Evolutionary conservation across 1,139 yeast genomes (phyloP).

Genomic region (Trichomonascaceae sp.): DNA sequence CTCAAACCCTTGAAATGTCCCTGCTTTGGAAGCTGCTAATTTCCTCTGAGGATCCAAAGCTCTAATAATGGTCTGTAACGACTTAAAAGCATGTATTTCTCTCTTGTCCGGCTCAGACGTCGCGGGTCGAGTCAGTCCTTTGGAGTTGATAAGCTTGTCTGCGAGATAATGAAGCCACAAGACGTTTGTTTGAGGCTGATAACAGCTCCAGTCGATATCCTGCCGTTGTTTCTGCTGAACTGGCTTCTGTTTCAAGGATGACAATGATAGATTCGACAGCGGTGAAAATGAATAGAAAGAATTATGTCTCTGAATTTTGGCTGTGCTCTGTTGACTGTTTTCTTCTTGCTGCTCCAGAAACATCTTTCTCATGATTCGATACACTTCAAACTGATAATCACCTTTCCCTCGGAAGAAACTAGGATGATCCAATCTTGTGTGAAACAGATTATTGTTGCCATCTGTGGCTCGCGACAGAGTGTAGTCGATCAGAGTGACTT

Average conservation of each 20-base stretch:
- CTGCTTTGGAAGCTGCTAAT: slow-evolving; percentile 19
- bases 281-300: slow-evolving; percentile 5
- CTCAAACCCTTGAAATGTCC: slow-evolving; percentile 22
- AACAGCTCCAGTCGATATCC: slow-evolving; percentile 38
- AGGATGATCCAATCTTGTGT: slow-evolving; percentile 41
- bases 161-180: slow-evolving; percentile 46
- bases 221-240: neutral
- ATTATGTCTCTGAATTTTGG: neutral
- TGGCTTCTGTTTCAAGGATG: neutral
- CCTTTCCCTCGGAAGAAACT: slow-evolving; percentile 47
- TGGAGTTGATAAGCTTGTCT: slow-evolving; percentile 38
- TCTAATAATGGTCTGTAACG: slow-evolving; percentile 27
- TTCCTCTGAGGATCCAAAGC: slow-evolving; percentile 34
- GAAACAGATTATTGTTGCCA: slow-evolving; percentile 22
- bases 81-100: slow-evolving; percentile 20
- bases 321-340: neutral
- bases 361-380: slow-evolving; percentile 40
- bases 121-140: slow-evolving; percentile 27
- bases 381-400: slow-evolving; percentile 49
- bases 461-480: slow-evolving; percentile 44
- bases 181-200: slow-evolving; percentile 41
- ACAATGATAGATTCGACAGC: slow-evolving; percentile 4
- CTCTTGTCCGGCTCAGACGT: slow-evolving; percentile 22
- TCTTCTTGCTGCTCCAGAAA: slow-evolving; percentile 13
- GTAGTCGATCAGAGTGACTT: slow-evolving; percentile 52